Evolutionary conservation across 225 moss, liverwort and hornwort genomes (phyloP).

Genomic region (Rhytidiadelphus loreus): DNA sequence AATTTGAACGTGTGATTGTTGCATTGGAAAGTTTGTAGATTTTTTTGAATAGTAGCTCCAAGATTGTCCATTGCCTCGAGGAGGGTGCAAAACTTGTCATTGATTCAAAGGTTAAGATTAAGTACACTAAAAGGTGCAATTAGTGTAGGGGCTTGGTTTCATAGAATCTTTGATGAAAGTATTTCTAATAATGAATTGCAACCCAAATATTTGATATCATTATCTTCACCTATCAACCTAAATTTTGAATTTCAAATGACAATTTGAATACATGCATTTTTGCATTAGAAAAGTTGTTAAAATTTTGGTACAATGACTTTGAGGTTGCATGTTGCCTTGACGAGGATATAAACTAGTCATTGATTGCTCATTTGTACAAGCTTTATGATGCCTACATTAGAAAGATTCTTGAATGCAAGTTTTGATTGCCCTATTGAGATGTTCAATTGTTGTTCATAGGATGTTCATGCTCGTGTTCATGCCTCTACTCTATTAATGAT

Average conservation of each 20-base stretch:
- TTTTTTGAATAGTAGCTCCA: neutral
- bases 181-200: neutral
- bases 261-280: neutral
- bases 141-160: no score
- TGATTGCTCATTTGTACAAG: neutral
- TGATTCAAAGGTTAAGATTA: neutral
- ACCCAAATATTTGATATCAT: neutral
- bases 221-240: neutral
- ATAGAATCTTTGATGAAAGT: no score
- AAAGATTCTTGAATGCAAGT: neutral
- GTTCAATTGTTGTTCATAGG: no score
- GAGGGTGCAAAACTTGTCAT: fast-evolving
- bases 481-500: no score
- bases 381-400: fast-evolving
- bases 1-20: neutral
- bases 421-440: fast-evolving
- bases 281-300: neutral
- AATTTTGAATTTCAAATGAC: neutral
- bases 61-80: neutral
- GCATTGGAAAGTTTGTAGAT: neutral
- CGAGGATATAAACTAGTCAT: neutral
- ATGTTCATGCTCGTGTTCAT: no score
- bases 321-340: neutral
- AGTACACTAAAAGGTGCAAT: fast-evolving
- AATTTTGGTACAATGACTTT: neutral